Evolutionary conservation across 768 basidiomycete genomes (phyloP).

Genomic region (Phylloporus sp.): DNA sequence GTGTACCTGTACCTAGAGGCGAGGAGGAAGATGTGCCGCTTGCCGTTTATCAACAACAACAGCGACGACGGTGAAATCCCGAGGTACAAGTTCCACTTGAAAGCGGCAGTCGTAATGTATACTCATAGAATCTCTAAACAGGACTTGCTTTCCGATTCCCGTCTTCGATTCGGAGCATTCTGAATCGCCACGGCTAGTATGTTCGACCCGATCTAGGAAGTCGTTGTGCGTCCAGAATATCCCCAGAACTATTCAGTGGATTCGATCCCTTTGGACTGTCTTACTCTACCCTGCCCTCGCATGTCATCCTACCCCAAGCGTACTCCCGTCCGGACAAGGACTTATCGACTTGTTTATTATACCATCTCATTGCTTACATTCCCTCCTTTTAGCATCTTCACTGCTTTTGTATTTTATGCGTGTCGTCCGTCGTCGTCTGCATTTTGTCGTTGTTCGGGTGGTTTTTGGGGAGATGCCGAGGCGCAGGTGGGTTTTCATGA

Average conservation of each 20-base stretch:
- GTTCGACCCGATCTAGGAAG: slow-evolving; percentile 24
- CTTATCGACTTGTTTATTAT: slow-evolving; percentile 29
- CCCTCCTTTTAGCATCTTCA: slow-evolving; percentile 14
- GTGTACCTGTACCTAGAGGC: slow-evolving; percentile 30
- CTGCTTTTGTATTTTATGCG: slow-evolving; percentile 13
- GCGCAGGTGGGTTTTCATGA: neutral
- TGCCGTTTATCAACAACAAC: slow-evolving; percentile 77
- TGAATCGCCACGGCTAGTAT: slow-evolving; percentile 1
- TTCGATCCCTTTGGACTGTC: slow-evolving; percentile 17
- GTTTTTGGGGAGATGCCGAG: neutral
- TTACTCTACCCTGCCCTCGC: slow-evolving; percentile 23
- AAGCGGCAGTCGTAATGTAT: neutral
- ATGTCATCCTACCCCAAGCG: slow-evolving; percentile 20
- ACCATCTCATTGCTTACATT: slow-evolving; percentile 29
- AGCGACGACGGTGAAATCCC: slow-evolving; percentile 46
- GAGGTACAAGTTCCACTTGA: slow-evolving; percentile 12
- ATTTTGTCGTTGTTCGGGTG: slow-evolving; percentile 1
- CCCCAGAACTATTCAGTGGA: slow-evolving; percentile 16
- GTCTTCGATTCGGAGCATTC: slow-evolving; percentile 5
- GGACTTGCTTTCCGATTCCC: neutral
- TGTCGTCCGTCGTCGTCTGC: slow-evolving; percentile 7
- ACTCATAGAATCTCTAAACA: slow-evolving; percentile 9
- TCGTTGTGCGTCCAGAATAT: slow-evolving; percentile 25
- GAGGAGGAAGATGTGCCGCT: slow-evolving; percentile 82
- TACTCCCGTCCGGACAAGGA: slow-evolving; percentile 20